A percentile compares a stretch with the other conserved stretches of the same genome.
These are phyloP conservation scores for Fagus crenata DNA, from an alignment of 306 rosid species.

Conservation along the genomic window DNA sequence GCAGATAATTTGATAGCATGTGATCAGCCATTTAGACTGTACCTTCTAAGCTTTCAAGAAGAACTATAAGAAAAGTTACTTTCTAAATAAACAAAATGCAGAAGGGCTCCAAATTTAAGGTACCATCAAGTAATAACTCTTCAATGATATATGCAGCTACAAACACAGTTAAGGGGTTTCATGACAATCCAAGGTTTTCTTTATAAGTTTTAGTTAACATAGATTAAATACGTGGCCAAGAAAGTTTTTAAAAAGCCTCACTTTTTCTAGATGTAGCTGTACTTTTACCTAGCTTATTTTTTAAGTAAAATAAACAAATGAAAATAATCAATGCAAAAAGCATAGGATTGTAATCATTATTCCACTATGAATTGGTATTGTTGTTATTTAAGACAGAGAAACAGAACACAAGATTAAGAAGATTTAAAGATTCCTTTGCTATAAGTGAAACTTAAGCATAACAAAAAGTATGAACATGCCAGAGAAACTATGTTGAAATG, in stretches of 20 bases:
- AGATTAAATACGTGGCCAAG: too few species aligned
- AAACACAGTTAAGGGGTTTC: background rate
- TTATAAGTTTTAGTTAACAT: too few species aligned
- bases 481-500: background rate
- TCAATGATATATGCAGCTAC: background rate
- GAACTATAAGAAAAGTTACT: background rate
- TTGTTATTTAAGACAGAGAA: background rate
- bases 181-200: background rate
- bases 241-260: too few species aligned
- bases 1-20: constrained; percentile 23
- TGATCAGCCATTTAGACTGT: constrained; percentile 13
- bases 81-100: background rate
- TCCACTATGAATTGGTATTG: too few species aligned
- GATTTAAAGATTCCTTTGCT: background rate
- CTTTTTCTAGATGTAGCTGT: too few species aligned
- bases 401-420: background rate
- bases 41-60: background rate
- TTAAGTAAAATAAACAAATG: too few species aligned
- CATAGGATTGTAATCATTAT: too few species aligned
- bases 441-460: background rate
- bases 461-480: background rate
- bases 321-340: too few species aligned
- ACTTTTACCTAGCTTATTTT: too few species aligned
- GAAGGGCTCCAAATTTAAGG: background rate
- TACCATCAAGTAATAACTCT: background rate